Percentiles rank a stretch among this genome's conserved stretches.
Conservation (phyloP, 1,284 basidiomycete genomes). For the Cerrena zonata region DNA sequence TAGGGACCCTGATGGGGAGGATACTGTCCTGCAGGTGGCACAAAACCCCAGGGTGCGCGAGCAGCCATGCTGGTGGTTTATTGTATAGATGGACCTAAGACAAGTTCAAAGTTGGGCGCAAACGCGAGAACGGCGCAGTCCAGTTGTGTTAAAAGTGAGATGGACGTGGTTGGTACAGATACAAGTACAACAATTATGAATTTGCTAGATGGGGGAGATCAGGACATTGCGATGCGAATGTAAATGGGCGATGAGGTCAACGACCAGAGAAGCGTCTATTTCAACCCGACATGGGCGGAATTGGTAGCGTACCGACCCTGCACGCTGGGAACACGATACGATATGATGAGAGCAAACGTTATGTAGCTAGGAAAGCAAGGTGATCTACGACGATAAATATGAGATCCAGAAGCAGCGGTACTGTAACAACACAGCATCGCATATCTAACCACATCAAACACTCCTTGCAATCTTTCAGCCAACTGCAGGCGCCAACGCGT, state of each 20-base stretch:
- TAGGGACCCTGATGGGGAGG: background rate
- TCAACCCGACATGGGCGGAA: background rate
- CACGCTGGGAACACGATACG: background rate
- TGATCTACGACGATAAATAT: background rate
- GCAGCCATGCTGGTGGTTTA: background rate
- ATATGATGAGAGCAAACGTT: background rate
- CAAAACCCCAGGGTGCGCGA: background rate
- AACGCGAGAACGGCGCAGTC: too few relatives aligned
- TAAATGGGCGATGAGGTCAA: background rate
- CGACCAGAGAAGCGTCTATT: background rate
- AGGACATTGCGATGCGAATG: background rate
- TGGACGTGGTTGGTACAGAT: background rate
- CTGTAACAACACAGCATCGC: background rate
- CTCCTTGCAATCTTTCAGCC: background rate
- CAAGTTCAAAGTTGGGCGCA: too few relatives aligned
- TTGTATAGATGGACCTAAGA: background rate
- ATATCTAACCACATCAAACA: background rate
- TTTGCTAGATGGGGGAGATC: background rate
- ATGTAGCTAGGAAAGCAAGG: background rate
- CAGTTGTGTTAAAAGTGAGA: background rate
- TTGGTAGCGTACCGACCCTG: background rate
- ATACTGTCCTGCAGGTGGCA: background rate
- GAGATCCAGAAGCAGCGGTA: background rate
- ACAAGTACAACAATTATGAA: background rate
- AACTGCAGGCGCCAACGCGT: constrained; percentile 17